Base-by-base conservation (phyloP, 2,329 filamentous ascomycete species). In the Colletotrichum eleusines region DNA sequence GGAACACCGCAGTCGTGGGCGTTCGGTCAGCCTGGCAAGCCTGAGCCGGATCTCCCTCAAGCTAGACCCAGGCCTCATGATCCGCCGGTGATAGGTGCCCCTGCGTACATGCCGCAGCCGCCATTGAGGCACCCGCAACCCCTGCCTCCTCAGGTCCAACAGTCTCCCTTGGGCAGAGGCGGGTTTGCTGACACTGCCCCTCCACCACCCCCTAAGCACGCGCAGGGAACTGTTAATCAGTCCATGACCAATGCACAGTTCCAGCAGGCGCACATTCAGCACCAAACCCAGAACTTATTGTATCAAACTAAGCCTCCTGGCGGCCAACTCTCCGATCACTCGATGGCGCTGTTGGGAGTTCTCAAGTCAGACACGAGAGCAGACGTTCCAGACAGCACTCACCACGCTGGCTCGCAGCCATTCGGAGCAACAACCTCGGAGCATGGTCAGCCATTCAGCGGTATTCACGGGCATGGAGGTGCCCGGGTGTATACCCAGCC, bases 141-240 rank as follows among this genome's bases (percentile, higher is more conserved):
- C 12, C 77, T 87, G 14, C 87, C 87, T 35, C 87, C 86, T 8
- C 86, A 88, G 57, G 85, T 88, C 1, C 87, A 89, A 69, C 84
- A 72, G 28, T 55, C 61, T 23, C 40, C 66, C 12, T 44, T 66
- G 51, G 58, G 61, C 66, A 63, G 68, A 64, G 58, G 59, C 44
- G 51, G 28, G 55, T 66, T 42, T 63, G 71, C 44, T 69, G 57
- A 71, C 5, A 44, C 51, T 28, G 69, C 75, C 7, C 76, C 73
- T 8, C 71, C 74, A 11, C 74, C 75, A 38, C 58, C 51, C 23
- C 58, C 59, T 26, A 58, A 71, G 28, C 69, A 69, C 31, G 59
- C 53, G n/a, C 64, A 63, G 38, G 65, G 59, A n/a, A 63, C 44
- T 26, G 35, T 63, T 18, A 69, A 63, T 16, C 59, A 69, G 38